Percentiles rank a stretch among this genome's conserved stretches.
Evolutionary conservation across 2,329 filamentous ascomycete species (phyloP).

Genomic region (Chrysoporthe austroafricana): DNA sequence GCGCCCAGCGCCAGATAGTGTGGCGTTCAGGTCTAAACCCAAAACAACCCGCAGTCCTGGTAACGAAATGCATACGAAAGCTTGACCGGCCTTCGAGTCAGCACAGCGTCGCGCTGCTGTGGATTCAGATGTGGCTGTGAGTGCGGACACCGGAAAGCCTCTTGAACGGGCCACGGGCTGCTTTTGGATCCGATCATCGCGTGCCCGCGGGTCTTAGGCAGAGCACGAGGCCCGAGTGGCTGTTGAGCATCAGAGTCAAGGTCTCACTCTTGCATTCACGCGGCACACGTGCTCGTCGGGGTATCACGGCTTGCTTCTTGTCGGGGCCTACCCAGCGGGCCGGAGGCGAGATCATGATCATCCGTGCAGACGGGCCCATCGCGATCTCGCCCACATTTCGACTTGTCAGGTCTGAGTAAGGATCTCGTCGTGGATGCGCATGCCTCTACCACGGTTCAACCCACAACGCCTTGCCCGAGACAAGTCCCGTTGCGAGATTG

Average conservation of each 20-base stretch:
- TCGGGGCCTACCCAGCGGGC: slow-evolving; percentile 6
- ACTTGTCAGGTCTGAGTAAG: not conserved
- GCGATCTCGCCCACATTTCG: not conserved
- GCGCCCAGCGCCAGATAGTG: not conserved
- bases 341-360: slow-evolving; percentile 2
- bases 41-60: not conserved
- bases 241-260: not conserved
- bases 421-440: not conserved
- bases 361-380: not conserved
- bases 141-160: not conserved
- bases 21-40: not conserved
- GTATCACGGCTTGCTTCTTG: not conserved
- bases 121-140: not conserved
- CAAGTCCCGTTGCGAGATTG: slow-evolving; percentile 8
- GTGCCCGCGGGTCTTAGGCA: not conserved
- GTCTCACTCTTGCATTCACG: not conserved
- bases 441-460: not conserved
- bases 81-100: not conserved
- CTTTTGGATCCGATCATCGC: not conserved
- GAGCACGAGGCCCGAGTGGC: not conserved
- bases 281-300: not conserved
- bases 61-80: not conserved
- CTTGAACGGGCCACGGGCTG: not conserved
- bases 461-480: not conserved
- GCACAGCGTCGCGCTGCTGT: not conserved